Evolutionary conservation across 2,329 filamentous ascomycete species (phyloP).

Genomic region (Alternaria novae-zelandiae): DNA sequence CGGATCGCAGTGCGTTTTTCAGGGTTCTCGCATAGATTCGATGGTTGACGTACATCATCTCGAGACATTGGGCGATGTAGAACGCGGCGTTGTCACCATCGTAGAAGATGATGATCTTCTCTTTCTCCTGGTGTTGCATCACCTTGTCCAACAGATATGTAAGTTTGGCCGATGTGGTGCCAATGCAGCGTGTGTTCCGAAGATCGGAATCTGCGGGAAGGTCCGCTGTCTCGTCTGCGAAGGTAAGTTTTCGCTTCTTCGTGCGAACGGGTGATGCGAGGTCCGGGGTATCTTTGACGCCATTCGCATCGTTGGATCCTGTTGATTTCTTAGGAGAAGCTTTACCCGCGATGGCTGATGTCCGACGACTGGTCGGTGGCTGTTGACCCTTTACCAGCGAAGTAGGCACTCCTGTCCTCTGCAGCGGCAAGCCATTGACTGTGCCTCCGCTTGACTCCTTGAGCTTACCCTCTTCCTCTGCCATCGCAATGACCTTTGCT

Average conservation of each 20-base stretch:
- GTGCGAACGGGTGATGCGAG: constrained; percentile 22
- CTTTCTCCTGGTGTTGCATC: constrained; percentile 67
- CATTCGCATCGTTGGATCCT: neutral
- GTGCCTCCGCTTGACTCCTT: constrained; percentile 11
- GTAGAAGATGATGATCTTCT: constrained; percentile 94
- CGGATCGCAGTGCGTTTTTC: constrained; percentile 66
- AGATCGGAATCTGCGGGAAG: constrained; percentile 60
- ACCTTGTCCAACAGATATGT: constrained; percentile 83
- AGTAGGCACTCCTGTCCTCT: constrained; percentile 50
- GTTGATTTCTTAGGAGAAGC: constrained; percentile 25
- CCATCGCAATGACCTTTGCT: constrained; percentile 30
- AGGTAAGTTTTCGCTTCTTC: constrained; percentile 43
- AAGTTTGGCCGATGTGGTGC: constrained; percentile 84
- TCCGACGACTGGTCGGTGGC: constrained; percentile 39
- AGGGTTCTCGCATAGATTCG: constrained; percentile 72
- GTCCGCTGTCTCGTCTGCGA: constrained; percentile 35
- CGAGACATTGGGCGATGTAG: constrained; percentile 83
- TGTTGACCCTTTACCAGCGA: constrained; percentile 48
- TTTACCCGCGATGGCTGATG: constrained; percentile 28
- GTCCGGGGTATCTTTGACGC: neutral
- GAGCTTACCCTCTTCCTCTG: constrained; percentile 26
- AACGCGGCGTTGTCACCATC: constrained; percentile 86
- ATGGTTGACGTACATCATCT: constrained; percentile 69
- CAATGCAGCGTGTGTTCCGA: constrained; percentile 68
- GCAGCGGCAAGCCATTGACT: constrained; percentile 14